phyloP scores from a whole-genome alignment of 2,329 filamentous ascomycete genomes.

The Neonectria sp. region DNA sequence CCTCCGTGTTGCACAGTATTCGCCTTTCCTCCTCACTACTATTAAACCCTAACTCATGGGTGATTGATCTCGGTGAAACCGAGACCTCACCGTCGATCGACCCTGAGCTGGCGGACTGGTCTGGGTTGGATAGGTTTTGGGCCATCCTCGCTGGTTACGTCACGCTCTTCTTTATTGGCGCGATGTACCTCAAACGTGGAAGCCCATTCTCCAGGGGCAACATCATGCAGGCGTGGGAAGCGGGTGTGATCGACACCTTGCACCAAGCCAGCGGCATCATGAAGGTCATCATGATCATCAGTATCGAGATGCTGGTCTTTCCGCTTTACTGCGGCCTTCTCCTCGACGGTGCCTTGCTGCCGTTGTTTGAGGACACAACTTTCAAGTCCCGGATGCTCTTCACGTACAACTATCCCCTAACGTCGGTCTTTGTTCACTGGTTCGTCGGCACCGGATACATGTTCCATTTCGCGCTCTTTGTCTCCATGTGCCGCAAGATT shows the following conservation, averaged over 20 bases:
- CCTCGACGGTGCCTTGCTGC: conserved; percentile 89
- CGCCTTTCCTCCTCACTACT: conserved; percentile 47
- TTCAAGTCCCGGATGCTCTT: conserved; percentile 84
- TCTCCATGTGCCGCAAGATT: conserved; percentile 98
- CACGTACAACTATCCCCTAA: conserved; percentile 83
- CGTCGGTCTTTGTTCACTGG: conserved; percentile 97
- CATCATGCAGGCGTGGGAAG: conserved; percentile 77
- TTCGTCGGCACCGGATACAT: conserved; percentile 99
- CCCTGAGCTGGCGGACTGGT: conserved; percentile 77
- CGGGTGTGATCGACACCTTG: conserved; percentile 83
- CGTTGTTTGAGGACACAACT: conserved; percentile 87
- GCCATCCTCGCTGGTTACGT: conserved; percentile 88
- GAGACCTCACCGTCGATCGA: conserved; percentile 61
- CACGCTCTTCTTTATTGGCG: conserved; percentile 80
- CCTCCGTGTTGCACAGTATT: conserved; percentile 37
- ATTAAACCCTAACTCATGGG: conserved; percentile 69
- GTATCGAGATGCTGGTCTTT: conserved; percentile 98
- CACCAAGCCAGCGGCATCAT: conserved; percentile 96
- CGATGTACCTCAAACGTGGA: conserved; percentile 84
- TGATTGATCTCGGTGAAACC: conserved; percentile 68
- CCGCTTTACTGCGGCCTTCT: conserved; percentile 95
- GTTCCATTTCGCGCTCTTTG: conserved; percentile 99
- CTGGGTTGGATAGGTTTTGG: conserved; percentile 73
- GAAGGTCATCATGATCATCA: conserved; percentile 98
- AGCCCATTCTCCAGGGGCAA: conserved; percentile 75